phyloP scores from a whole-genome alignment of 495 filamentous ascomycete species.

The Penicillium tannophilum region DNA sequence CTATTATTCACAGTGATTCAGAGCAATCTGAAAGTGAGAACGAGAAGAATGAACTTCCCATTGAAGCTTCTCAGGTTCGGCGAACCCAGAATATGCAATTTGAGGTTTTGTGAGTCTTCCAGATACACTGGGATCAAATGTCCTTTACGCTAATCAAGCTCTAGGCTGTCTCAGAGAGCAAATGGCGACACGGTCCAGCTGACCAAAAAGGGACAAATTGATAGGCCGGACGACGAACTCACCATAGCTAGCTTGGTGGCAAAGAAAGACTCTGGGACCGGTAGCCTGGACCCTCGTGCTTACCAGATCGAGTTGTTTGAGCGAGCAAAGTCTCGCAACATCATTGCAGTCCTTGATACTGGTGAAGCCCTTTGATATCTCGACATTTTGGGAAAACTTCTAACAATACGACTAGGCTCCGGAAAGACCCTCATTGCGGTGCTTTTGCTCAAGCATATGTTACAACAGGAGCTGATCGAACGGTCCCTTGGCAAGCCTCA shows the following conservation, averaged over 20 bases:
- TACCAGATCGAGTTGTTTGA: constrained; percentile 95
- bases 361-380: constrained; percentile 43
- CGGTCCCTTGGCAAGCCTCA: constrained; percentile 60
- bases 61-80: constrained; percentile 49
- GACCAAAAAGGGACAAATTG: constrained; percentile 21
- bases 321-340: constrained; percentile 81
- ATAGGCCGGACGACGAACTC: constrained; percentile 25
- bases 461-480: constrained; percentile 76
- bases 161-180: constrained; percentile 46
- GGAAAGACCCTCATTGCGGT: constrained; percentile 96
- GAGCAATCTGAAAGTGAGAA: constrained; percentile 39
- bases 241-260: constrained; percentile 48
- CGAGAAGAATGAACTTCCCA: constrained; percentile 24
- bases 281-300: constrained; percentile 73
- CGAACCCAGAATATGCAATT: constrained; percentile 56
- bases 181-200: constrained; percentile 34
- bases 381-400: background rate
- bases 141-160: constrained; percentile 18
- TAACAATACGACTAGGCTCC: constrained; percentile 59
- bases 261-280: constrained; percentile 39
- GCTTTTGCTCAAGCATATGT: constrained; percentile 74
- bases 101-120: constrained; percentile 48
- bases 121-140: background rate
- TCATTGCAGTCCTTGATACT: constrained; percentile 94
- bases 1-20: constrained; percentile 13